Conservation (phyloP, 305 asterid genomes). For the Ajuga reptans region DNA sequence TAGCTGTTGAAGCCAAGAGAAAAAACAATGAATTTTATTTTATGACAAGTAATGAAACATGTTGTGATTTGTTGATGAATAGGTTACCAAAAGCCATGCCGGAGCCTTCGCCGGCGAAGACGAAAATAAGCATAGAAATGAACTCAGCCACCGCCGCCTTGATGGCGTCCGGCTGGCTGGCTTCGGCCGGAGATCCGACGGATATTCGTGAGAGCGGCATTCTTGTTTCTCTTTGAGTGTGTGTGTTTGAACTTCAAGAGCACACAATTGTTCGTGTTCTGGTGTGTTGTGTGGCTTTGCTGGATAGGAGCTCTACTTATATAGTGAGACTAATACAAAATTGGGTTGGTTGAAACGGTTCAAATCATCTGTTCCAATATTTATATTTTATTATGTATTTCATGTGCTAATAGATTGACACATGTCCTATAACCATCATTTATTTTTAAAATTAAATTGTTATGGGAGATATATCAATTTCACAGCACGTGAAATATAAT, state of each 20-base stretch:
- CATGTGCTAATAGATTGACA: too few relatives aligned
- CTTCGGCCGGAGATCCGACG: constrained; percentile 47
- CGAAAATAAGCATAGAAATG: constrained; percentile 54
- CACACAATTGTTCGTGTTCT: neutral
- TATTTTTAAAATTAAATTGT: too few relatives aligned
- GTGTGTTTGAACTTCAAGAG: neutral
- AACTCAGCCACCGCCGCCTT: constrained; percentile 62
- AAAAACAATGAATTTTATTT: too few relatives aligned
- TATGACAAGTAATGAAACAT: neutral
- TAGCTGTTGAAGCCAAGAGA: too few relatives aligned
- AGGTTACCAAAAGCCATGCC: constrained; percentile 53
- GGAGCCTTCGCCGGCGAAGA: constrained; percentile 63
- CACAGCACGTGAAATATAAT: too few relatives aligned
- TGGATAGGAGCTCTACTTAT: constrained; percentile 18
- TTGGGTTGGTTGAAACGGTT: too few relatives aligned
- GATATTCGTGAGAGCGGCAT: constrained; percentile 50
- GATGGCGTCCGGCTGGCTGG: constrained; percentile 48
- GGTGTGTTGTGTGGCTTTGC: neutral
- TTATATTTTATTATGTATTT: too few relatives aligned
- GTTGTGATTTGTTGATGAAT: neutral
- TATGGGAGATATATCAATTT: too few relatives aligned
- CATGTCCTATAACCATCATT: too few relatives aligned
- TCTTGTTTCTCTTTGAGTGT: neutral
- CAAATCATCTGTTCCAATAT: too few relatives aligned
- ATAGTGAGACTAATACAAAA: neutral